Base-by-base conservation (phyloP, 2,329 filamentous ascomycete species). In the Sarocladium strictum region DNA sequence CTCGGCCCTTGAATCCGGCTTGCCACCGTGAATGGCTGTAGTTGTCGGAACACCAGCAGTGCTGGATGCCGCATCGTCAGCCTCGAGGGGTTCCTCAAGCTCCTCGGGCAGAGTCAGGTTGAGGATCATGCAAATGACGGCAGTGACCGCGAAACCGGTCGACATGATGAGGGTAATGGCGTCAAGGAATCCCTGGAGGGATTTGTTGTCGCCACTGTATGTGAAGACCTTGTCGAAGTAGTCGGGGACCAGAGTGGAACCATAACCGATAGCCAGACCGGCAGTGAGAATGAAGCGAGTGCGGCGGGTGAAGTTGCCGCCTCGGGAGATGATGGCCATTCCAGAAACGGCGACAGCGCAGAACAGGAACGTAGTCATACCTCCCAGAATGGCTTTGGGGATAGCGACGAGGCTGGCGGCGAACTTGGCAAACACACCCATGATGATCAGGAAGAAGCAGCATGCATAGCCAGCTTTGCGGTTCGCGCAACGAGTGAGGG, bases 341-440 rank as follows among this genome's bases (percentile, higher is more conserved):
- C 90, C 90, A 0, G 85, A 88, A 1, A 90, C 85, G 1, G 87
- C 84, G 5, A 94, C 89, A 3, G 87, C 81, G 56, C 78, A 79
- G 72, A 92, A 94, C 21, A 94, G 77, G 68, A 94, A 94, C 0
- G 88, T 90, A 0, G 89, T 87, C 85, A 88, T 88, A 49, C 84
- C 85, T 35, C 84, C 85, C 2, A 87, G 76, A 1, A 87, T 83
- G 1, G 82, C 65, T 2, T 76, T 70, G 0, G 89, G 89, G 59
- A 94, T 93, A 3, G 88, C 80, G 3, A 90, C 87, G 3, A 94
- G 81, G 0, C 87, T 80, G 1, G 89, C 89, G 0, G 88, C 89
- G 61, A 93, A 92, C 69, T 94, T 94, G 60, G 87, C 83, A 62
- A 93, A 90, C 57, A 94, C 74, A 15, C 90, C 90, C 83, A 91